These are phyloP conservation scores for Plantago elongata DNA, from an alignment of 257 asterid genomes.

Conservation along the genomic window DNA sequence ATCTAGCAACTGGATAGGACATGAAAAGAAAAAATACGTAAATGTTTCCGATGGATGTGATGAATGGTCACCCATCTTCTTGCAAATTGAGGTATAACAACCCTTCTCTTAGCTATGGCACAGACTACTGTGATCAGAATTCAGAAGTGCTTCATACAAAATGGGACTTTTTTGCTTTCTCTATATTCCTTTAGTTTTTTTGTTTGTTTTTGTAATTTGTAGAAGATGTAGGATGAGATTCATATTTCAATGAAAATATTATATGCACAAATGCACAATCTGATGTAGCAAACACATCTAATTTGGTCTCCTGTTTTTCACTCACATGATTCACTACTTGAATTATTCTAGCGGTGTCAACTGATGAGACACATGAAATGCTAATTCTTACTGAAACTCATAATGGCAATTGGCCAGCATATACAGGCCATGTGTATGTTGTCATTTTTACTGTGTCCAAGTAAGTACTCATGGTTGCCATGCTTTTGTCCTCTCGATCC, in stretches of 20 bases:
- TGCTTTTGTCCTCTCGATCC: constrained; percentile 29
- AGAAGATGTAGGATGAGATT: neutral
- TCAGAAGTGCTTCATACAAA: neutral
- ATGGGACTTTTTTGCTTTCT: neutral
- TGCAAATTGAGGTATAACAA: neutral
- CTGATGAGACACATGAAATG: no score
- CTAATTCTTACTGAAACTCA: neutral
- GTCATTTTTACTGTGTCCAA: constrained; percentile 18
- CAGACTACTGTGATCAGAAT: neutral
- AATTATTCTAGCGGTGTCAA: neutral
- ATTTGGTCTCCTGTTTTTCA: neutral
- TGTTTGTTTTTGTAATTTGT: neutral
- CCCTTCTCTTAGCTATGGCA: neutral
- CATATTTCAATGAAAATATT: neutral
- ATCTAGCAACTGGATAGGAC: no score
- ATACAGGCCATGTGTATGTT: constrained; percentile 18
- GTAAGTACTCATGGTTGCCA: constrained; percentile 23
- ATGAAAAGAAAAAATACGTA: no score
- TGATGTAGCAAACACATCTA: neutral
- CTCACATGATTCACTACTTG: neutral
- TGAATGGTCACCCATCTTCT: neutral
- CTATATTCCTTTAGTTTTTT: neutral
- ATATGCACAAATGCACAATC: neutral
- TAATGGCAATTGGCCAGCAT: constrained; percentile 1
- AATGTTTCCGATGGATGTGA: no score